phyloP scores from a whole-genome alignment of 306 rosid genomes.

The Datisca glomerata region DNA sequence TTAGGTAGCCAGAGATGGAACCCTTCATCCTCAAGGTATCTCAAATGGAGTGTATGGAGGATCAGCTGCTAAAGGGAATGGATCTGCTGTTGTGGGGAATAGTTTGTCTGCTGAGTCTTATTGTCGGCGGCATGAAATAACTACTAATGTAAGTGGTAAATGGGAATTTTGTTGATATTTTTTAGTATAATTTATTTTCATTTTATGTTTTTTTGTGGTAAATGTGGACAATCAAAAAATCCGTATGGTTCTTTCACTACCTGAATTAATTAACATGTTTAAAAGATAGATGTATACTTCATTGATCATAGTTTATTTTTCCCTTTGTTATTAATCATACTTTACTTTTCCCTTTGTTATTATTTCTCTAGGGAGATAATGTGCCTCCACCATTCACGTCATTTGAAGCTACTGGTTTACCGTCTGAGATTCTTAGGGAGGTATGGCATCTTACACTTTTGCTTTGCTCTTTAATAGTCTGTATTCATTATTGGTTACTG shows the following conservation, averaged over 20 bases:
- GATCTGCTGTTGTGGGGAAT: conserved; percentile 48
- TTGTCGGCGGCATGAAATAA: conserved; percentile 78
- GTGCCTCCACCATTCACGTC: conserved; percentile 71
- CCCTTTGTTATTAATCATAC: conserved; percentile 2
- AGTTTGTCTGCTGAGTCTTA: conserved; percentile 65
- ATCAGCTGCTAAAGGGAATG: conserved; percentile 33
- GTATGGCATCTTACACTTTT: conserved; percentile 30
- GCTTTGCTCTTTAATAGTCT: conserved; percentile 6
- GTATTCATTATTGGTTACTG: conserved; percentile 19
- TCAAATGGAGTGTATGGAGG: conserved; percentile 42
- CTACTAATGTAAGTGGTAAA: conserved; percentile 51
- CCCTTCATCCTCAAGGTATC: conserved; percentile 24
- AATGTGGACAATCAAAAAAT: not conserved
- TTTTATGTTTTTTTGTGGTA: not conserved
- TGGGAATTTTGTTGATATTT: conserved; percentile 1
- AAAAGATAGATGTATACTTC: too few species aligned
- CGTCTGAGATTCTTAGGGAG: conserved; percentile 95
- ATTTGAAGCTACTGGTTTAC: conserved; percentile 70
- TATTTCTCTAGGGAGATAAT: conserved; percentile 55
- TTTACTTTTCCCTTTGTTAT: conserved; percentile 1
- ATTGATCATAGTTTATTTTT: conserved; percentile 1
- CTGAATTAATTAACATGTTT: too few species aligned
- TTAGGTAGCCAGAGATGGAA: conserved; percentile 47
- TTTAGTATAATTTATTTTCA: not conserved
- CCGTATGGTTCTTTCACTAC: too few species aligned